A percentile compares a stretch with the other conserved stretches of the same genome.
Conservation (phyloP, 371 early-diverging fungal genomes). For the Rhizopus delemar region DNA sequence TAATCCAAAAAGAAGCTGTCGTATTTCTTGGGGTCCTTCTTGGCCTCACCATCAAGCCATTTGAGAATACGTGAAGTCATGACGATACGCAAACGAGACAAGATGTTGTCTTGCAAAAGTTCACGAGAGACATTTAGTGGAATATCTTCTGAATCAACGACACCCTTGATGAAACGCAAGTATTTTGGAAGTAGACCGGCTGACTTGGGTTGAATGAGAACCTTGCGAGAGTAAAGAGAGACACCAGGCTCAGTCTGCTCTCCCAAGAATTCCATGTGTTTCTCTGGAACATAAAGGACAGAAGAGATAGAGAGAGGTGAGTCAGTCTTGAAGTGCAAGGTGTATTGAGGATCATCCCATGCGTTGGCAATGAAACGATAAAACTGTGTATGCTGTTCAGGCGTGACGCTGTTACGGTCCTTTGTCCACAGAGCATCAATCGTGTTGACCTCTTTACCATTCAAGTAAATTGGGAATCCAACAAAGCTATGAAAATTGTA, state of each 20-base stretch:
- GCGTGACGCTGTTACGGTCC: slow-evolving; percentile 71
- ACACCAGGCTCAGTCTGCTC: slow-evolving; percentile 73
- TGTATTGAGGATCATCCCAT: slow-evolving; percentile 75
- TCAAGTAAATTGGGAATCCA: slow-evolving; percentile 90
- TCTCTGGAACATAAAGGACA: slow-evolving; percentile 73
- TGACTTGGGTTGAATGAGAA: slow-evolving; percentile 78
- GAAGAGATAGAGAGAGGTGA: slow-evolving; percentile 76
- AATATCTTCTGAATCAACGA: slow-evolving; percentile 96
- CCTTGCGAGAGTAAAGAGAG: slow-evolving; percentile 78
- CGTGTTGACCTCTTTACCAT: slow-evolving; percentile 79
- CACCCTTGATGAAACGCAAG: slow-evolving; percentile 84
- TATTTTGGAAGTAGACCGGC: slow-evolving; percentile 77
- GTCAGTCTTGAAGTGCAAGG: slow-evolving; percentile 77
- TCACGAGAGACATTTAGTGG: slow-evolving; percentile 98
- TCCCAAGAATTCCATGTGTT: slow-evolving; percentile 70
- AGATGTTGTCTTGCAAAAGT: slow-evolving; percentile 86
- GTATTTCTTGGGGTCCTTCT: slow-evolving; percentile 71
- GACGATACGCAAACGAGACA: slow-evolving; percentile 70
- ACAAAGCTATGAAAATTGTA: slow-evolving; percentile 66
- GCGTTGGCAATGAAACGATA: slow-evolving; percentile 80
- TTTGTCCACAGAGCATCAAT: slow-evolving; percentile 96
- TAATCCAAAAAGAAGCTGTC: slow-evolving; percentile 83
- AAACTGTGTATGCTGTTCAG: slow-evolving; percentile 91
- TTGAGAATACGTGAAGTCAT: slow-evolving; percentile 73
- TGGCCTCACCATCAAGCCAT: slow-evolving; percentile 77